Percentiles rank a stretch among this genome's conserved stretches.
Evolutionary conservation across 306 rosid genomes (phyloP).

Genomic region (Hippophae gyantsensis): DNA sequence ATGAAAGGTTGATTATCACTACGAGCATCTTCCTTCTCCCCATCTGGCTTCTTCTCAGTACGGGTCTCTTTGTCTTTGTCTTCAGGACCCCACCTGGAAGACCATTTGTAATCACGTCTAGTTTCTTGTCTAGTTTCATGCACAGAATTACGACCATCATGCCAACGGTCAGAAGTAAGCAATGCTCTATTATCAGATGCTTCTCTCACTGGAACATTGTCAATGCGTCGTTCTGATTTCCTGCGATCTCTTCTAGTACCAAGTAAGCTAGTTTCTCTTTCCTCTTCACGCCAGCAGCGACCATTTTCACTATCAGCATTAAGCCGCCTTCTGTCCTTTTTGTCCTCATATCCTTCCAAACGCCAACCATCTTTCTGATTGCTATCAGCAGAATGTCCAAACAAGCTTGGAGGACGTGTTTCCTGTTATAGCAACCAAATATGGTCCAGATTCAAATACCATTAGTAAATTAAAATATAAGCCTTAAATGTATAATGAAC

Average conservation of each 20-base stretch:
- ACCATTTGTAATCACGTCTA: conserved; percentile 55
- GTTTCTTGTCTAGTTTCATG: conserved; percentile 47
- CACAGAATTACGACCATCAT: conserved; percentile 38
- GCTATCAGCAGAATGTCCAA: conserved; percentile 31
- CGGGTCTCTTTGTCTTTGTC: conserved; percentile 53
- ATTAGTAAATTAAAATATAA: too few species aligned
- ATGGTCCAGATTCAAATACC: too few species aligned
- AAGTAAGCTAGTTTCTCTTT: conserved; percentile 53
- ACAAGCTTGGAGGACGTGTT: conserved; percentile 31
- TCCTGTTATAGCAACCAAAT: conserved; percentile 25
- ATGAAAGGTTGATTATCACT: conserved; percentile 30
- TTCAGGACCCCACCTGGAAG: conserved; percentile 57
- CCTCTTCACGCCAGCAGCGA: conserved; percentile 66
- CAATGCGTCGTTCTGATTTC: conserved; percentile 46
- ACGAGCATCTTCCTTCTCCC: conserved; percentile 41
- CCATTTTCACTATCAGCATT: conserved; percentile 37
- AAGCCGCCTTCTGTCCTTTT: conserved; percentile 43
- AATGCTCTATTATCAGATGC: conserved; percentile 30
- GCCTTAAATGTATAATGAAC: too few species aligned
- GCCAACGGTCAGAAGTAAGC: conserved; percentile 44
- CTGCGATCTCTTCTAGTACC: conserved; percentile 49
- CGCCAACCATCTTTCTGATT: conserved; percentile 51
- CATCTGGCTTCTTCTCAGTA: conserved; percentile 37
- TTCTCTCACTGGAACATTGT: conserved; percentile 31
- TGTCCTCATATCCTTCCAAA: conserved; percentile 45